These are phyloP conservation scores for Eutrema salsugineum DNA, from an alignment of 441 rosid genomes.

Conservation along the genomic window DNA sequence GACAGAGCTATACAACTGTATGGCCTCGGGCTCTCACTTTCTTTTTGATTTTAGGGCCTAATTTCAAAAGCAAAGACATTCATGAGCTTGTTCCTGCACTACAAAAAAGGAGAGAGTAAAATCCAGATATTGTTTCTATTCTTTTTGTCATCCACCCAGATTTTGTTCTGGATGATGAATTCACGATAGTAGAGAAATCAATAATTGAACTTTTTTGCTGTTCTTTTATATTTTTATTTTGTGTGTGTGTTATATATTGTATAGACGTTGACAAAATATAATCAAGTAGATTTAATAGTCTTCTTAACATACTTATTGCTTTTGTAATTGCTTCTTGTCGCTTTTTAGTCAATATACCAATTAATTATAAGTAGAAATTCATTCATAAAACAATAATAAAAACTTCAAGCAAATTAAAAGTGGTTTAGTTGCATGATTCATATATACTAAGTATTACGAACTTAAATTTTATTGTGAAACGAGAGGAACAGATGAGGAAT, in stretches of 20 bases:
- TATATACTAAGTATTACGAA: neutral
- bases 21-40: neutral
- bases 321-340: neutral
- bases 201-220: neutral
- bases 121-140: neutral
- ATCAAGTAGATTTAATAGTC: neutral
- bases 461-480: neutral
- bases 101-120: neutral
- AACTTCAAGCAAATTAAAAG: neutral
- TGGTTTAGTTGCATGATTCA: neutral
- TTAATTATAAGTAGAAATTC: neutral
- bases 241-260: neutral
- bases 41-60: neutral
- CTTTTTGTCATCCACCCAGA: neutral
- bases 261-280: neutral
- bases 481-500: neutral
- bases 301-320: neutral
- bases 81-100: neutral
- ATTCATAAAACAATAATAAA: too few relatives aligned
- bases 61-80: neutral
- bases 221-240: too few relatives aligned
- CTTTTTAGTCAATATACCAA: neutral
- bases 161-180: neutral
- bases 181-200: neutral
- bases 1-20: neutral